Percentiles rank a stretch among this genome's conserved stretches.
Conservation (phyloP, 768 basidiomycete genomes). For the Amanita inopinata region DNA sequence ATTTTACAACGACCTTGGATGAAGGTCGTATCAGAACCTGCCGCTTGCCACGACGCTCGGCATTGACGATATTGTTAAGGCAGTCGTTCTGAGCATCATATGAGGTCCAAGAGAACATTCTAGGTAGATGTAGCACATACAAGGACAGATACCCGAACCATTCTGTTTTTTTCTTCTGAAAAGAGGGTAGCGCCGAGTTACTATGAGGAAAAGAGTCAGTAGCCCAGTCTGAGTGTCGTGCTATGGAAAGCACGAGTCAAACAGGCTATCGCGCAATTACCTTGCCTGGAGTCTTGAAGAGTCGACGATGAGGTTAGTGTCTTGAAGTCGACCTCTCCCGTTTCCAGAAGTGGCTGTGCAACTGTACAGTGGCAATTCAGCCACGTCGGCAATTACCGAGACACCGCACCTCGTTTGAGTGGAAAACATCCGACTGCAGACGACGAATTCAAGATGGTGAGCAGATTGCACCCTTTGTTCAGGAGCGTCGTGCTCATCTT, state of each 20-base stretch:
- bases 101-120: conserved; percentile 5
- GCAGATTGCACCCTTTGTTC: conserved; percentile 10
- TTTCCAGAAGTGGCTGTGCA: conserved; percentile 15
- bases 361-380: conserved; percentile 31
- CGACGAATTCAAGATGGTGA: conserved; percentile 44
- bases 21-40: conserved; percentile 97
- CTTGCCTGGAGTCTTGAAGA: conserved; percentile 26
- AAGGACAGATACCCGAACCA: conserved; percentile 86
- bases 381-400: conserved; percentile 31
- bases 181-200: conserved; percentile 14
- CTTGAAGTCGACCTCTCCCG: conserved; percentile 6
- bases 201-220: conserved; percentile 23
- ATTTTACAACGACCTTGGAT: conserved; percentile 97
- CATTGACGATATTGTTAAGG: conserved; percentile 98
- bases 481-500: conserved; percentile 13
- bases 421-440: conserved; percentile 9
- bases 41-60: conserved; percentile 98
- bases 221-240: conserved; percentile 81
- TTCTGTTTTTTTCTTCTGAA: conserved; percentile 28
- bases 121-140: conserved; percentile 42
- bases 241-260: conserved; percentile 78
- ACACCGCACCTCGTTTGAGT: not conserved
- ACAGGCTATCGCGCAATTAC: conserved; percentile 36
- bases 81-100: conserved; percentile 31
- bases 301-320: conserved; percentile 15